Evolutionary conservation across 2,329 filamentous ascomycete species (phyloP), one percentile per base, ranked within the genome.

Genomic region (Penicillium sp.): DNA sequence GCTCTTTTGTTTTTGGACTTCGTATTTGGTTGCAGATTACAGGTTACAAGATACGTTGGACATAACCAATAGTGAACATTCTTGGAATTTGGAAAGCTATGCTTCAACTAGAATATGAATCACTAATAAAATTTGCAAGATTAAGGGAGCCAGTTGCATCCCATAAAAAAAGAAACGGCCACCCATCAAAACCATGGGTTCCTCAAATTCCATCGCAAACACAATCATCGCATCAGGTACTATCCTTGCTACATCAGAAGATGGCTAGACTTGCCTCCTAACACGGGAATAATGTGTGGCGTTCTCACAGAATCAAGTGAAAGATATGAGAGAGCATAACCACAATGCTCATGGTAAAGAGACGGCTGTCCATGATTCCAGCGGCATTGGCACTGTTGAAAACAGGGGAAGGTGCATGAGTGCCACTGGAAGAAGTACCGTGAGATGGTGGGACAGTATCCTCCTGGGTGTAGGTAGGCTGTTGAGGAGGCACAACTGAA

Each of bases 61-160:
- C 12, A 6, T 19, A 43, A 23, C 17, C 4, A 51, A 48, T 48
- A 37, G 52, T 50, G 53, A 52, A 51, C 25, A 27, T 23, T 13
- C n/a, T 25, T 56, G 27, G 51, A 15, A 51, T 59, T 54, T 33
- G 17, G 12, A 33, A 56, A 56, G 35, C 47, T 47, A 56, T 47
- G 47, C 53, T 56, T 49, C 13, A 50, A 59, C 53, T 59, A 59
- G 29, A 49, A 51, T 29, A 56, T 59, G 47, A 47, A 25, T 42
- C 47, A 59, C 53, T 33, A 17, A 27, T 54, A 50, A 37, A 54
- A 48, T 42, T 51, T 47, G 42, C 19, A 45, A 55, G 29, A 59
- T 58, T 50, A 56, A 53, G n/a, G 56, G 47, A 51, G 37, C 43
- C 21, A 41, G 25, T 54, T 17, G 50, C 42, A 48, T 57, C 55